Evolutionary conservation across 2,329 filamentous ascomycete species (phyloP).

Genomic region (Leptosphaerulina australis): DNA sequence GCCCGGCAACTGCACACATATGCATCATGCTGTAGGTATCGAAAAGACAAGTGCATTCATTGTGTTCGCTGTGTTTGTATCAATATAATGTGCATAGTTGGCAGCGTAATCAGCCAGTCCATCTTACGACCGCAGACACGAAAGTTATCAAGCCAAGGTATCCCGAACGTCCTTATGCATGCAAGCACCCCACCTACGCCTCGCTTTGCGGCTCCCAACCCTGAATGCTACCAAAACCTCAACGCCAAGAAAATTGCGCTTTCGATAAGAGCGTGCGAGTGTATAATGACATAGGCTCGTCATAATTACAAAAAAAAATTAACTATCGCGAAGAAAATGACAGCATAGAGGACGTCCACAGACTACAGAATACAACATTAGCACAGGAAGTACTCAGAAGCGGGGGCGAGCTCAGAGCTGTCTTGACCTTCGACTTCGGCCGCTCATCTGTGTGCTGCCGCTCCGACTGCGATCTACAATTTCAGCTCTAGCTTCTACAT

Average conservation of each 20-base stretch:
- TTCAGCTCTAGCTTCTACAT: slow-evolving; percentile 46
- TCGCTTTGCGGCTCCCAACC: slow-evolving; percentile 2
- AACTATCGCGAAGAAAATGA: neutral
- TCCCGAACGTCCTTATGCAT: neutral
- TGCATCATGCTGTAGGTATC: neutral
- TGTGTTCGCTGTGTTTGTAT: neutral
- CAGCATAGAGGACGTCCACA: neutral
- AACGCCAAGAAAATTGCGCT: slow-evolving; percentile 1
- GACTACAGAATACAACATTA: neutral
- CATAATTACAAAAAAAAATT: slow-evolving; percentile 7
- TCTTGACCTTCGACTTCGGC: slow-evolving; percentile 22
- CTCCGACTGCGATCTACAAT: slow-evolving; percentile 46
- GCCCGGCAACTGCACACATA: neutral
- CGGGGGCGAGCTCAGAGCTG: neutral
- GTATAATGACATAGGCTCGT: neutral
- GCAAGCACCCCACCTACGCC: slow-evolving; percentile 6
- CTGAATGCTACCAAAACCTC: neutral
- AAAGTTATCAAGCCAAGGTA: neutral
- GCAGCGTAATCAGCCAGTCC: neutral
- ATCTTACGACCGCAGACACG: neutral
- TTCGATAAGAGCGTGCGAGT: neutral
- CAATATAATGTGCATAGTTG: neutral
- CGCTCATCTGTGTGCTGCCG: slow-evolving; percentile 41
- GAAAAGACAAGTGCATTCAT: neutral
- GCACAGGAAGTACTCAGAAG: neutral